These are phyloP conservation scores for Leucocoprinus gongylophorus DNA, from an alignment of 1,284 basidiomycete species.

Conservation along the genomic window DNA sequence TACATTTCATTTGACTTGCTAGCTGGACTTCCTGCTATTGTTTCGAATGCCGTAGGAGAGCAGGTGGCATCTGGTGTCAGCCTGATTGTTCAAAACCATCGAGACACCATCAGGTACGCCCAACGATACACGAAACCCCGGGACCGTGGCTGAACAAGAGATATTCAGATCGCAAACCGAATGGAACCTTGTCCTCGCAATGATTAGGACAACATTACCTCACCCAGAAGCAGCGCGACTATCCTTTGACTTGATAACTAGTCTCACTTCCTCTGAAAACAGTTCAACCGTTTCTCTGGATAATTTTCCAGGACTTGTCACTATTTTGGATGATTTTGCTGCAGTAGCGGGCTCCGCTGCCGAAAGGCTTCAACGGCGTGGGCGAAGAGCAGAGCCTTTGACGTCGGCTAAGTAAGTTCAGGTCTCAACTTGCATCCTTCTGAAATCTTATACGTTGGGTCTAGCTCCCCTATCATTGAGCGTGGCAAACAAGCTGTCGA, in stretches of 20 bases:
- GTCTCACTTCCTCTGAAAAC: constrained; percentile 53
- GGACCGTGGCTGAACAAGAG: constrained; percentile 1
- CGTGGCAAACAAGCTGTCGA: constrained; percentile 82
- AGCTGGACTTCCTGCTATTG: constrained; percentile 67
- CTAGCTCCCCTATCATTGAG: constrained; percentile 68
- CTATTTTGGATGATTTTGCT: constrained; percentile 85
- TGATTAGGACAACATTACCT: constrained; percentile 81
- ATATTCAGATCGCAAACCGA: constrained; percentile 76
- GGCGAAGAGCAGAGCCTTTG: constrained; percentile 45
- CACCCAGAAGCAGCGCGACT: constrained; percentile 86
- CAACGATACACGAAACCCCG: constrained; percentile 4
- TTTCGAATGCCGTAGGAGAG: constrained; percentile 84
- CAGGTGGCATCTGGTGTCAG: constrained; percentile 85
- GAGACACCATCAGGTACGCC: constrained; percentile 59
- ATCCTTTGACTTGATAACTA: constrained; percentile 71
- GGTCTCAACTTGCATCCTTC: background rate
- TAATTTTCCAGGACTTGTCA: constrained; percentile 77
- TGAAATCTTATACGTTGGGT: constrained; percentile 8
- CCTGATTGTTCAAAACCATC: constrained; percentile 70
- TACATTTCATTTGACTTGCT: constrained; percentile 91
- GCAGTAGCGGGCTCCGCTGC: constrained; percentile 58
- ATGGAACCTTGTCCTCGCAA: constrained; percentile 89
- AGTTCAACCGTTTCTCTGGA: constrained; percentile 63
- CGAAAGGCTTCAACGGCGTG: constrained; percentile 48
- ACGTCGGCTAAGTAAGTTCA: constrained; percentile 46